Base-by-base conservation (phyloP, 768 basidiomycete genomes). In the Panellus pusillus region DNA sequence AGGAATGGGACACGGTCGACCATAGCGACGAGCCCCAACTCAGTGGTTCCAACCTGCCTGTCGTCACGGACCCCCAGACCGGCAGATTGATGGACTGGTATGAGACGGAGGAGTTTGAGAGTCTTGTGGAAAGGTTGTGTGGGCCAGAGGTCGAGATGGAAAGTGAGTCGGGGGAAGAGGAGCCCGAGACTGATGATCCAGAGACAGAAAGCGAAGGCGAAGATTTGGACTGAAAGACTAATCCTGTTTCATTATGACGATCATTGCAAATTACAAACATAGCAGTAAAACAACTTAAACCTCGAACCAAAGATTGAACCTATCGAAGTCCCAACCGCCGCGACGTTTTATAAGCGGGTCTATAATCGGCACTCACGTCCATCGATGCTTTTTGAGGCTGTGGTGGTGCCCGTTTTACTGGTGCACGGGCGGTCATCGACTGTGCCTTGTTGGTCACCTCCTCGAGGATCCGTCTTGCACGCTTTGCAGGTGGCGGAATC, bases 41-140 rank as follows among this genome's bases (percentile, higher is more conserved):
- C 38, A 48, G 47, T 17, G 47, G 47, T 3, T 48, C 47, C 28
- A 20, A 48, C 11, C 28, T 48, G 47, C n/a, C 37, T 28, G 47
- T 48, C 14, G 28, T 29, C n/a, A 13, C 39, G 4, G 47, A 48
- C 15, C 37, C 47, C 9, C 37, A 24, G 15, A 40, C 37, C 9
- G 47, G 47, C 3, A 17, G 17, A 31, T 18, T 48, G 47, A 39
- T 20, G 20, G 47, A 48, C 19, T 48, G 47, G 47, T 48, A 39
- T 27, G 47, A 39, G 6, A 6, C 32, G 5, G 35, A 19, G 4
- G 46, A 47, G 13, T 37, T 47, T 19, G 46, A 47, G 12, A 14
- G 12, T 11, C 19, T 47, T 17, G 19, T 47, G 0, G 46, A 37
- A 6, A 37, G 35, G 19, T 15, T 47, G 19, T 47, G 32, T 47